Percentiles rank a stretch among this genome's conserved stretches.
Conservation (phyloP, 371 early-diverging fungal genomes). For the Polyrhizophydium stewartii region DNA sequence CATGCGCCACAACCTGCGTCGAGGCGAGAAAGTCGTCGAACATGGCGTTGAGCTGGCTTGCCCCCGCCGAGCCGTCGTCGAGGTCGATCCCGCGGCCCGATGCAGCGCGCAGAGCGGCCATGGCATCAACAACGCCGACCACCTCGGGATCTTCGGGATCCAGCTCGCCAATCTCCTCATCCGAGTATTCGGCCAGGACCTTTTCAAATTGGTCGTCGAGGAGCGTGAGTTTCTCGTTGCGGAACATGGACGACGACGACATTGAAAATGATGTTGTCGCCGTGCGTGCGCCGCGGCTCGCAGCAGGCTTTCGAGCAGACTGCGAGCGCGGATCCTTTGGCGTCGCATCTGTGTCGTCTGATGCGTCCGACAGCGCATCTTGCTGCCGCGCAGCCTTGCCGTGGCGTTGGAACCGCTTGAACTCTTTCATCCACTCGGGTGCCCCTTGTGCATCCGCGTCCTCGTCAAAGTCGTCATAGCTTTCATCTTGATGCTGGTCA, state of each 20-base stretch:
- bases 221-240: constrained; percentile 79
- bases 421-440: constrained; percentile 58
- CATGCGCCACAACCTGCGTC: constrained; percentile 74
- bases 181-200: constrained; percentile 70
- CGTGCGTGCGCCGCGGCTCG: background rate
- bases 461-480: no score
- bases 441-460: constrained; percentile 49
- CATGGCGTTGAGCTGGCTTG: constrained; percentile 57
- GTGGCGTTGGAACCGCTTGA: constrained; percentile 47
- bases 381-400: constrained; percentile 15
- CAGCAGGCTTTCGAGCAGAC: no score
- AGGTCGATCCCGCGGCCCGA: background rate
- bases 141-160: constrained; percentile 58
- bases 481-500: constrained; percentile 43
- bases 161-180: constrained; percentile 44
- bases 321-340: background rate
- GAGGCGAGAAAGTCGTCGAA: constrained; percentile 86
- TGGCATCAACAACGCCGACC: constrained; percentile 21
- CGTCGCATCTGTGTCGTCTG: constrained; percentile 17
- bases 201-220: constrained; percentile 92
- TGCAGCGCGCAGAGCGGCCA: background rate
- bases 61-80: constrained; percentile 3
- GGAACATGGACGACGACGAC: constrained; percentile 88
- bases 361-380: constrained; percentile 32
- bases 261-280: constrained; percentile 67